phyloP scores from a whole-genome alignment of 2,329 filamentous ascomycete genomes.

The Epichloe gansuensis region DNA sequence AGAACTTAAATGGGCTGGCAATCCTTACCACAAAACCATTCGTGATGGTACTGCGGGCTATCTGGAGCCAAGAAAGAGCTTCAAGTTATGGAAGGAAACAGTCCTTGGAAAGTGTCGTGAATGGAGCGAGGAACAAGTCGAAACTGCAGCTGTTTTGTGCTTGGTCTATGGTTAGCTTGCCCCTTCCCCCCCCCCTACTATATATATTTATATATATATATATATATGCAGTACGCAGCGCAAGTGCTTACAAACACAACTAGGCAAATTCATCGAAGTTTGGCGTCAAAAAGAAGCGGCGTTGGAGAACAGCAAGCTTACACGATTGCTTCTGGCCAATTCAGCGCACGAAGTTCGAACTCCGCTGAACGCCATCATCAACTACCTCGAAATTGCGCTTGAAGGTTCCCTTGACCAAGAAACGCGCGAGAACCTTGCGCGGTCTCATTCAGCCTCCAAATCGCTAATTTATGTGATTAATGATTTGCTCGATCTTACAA shows the following conservation, averaged over 20 bases:
- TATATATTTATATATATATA: not conserved
- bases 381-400: constrained; percentile 82
- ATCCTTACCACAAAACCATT: constrained; percentile 68
- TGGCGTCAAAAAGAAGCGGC: constrained; percentile 85
- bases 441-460: constrained; percentile 82
- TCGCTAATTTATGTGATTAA: constrained; percentile 92
- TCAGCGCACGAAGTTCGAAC: constrained; percentile 88
- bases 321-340: constrained; percentile 66
- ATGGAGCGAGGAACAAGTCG: constrained; percentile 80
- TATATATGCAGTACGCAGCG: not conserved
- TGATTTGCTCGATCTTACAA: constrained; percentile 76
- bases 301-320: constrained; percentile 69
- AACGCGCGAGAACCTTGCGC: constrained; percentile 70
- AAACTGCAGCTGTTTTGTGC: constrained; percentile 78
- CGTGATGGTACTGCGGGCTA: constrained; percentile 60
- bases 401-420: constrained; percentile 70
- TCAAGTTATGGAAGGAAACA: constrained; percentile 69
- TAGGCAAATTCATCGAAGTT: constrained; percentile 71
- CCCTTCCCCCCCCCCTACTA: not conserved
- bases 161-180: constrained; percentile 62
- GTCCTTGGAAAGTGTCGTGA: constrained; percentile 72
- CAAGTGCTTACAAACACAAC: constrained; percentile 3
- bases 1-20: constrained; percentile 77
- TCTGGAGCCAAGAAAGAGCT: constrained; percentile 67
- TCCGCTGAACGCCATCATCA: constrained; percentile 85